Evolutionary conservation across 176 grass and related monocot genomes (phyloP).

Genomic region (Triticum aestivum): IWGSC_CS_RefSeq_v2.1 NC_057796.1:76340833-76341332

Average conservation of each 20-base stretch:
- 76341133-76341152: constrained; percentile 32
- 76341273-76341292: constrained; percentile 54
- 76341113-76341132: constrained; percentile 25
- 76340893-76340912: neutral
- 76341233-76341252: constrained; percentile 65
- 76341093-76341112: constrained; percentile 11
- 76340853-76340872: too few relatives aligned
- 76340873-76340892: too few relatives aligned
- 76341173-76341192: neutral
- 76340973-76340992: neutral
- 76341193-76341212: constrained; percentile 64
- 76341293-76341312: constrained; percentile 38
- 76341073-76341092: constrained; percentile 24
- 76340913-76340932: neutral
- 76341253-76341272: constrained; percentile 55
- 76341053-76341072: constrained; percentile 36
- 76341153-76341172: neutral
- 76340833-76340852: too few relatives aligned
- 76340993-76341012: constrained; percentile 2
- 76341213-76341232: constrained; percentile 59
- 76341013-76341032: constrained; percentile 26
- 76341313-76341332: constrained; percentile 52
- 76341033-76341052: constrained; percentile 43
- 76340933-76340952: neutral
- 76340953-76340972: neutral